Evolutionary conservation across 352 stramenopile species (phyloP).

Genomic region (Pythium guiyangense): DNA sequence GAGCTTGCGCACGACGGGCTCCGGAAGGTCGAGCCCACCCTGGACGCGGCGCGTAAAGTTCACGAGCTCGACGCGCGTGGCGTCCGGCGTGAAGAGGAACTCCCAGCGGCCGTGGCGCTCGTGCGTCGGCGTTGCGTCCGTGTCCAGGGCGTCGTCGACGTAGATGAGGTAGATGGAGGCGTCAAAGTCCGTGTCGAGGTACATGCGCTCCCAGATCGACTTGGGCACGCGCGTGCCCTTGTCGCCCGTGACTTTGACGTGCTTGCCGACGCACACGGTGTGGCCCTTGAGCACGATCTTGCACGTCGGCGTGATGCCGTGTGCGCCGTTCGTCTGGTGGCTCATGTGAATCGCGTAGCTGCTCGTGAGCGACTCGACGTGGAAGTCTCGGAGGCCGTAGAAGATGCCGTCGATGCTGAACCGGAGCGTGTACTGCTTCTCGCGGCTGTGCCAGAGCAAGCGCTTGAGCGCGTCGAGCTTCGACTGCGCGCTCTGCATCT

Average conservation of each 20-base stretch:
- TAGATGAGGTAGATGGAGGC: conserved; percentile 55
- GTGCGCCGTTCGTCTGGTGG: conserved; percentile 66
- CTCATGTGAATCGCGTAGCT: conserved; percentile 56
- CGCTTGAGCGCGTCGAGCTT: conserved; percentile 68
- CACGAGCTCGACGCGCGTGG: conserved; percentile 55
- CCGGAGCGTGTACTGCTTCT: conserved; percentile 70
- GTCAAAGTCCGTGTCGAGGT: conserved; percentile 66
- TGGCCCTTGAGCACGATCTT: conserved; percentile 61
- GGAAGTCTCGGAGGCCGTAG: conserved; percentile 69
- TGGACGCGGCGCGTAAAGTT: conserved; percentile 65
- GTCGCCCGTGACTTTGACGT: conserved; percentile 74
- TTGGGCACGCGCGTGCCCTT: conserved; percentile 75
- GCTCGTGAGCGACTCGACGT: conserved; percentile 54
- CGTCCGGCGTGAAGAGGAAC: conserved; percentile 47
- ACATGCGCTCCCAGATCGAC: conserved; percentile 76
- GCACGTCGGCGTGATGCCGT: conserved; percentile 59
- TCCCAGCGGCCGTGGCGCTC: conserved; percentile 42
- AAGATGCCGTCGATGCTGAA: conserved; percentile 81
- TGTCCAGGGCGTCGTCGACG: conserved; percentile 44
- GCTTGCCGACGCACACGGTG: conserved; percentile 59
- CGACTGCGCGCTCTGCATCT: conserved; percentile 57
- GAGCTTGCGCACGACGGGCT: conserved; percentile 66
- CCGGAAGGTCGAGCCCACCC: conserved; percentile 65
- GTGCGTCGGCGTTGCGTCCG: conserved; percentile 16
- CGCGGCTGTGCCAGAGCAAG: conserved; percentile 62